Base-by-base conservation (phyloP, 2,329 filamentous ascomycete species). In the Fusarium sp. region DNA sequence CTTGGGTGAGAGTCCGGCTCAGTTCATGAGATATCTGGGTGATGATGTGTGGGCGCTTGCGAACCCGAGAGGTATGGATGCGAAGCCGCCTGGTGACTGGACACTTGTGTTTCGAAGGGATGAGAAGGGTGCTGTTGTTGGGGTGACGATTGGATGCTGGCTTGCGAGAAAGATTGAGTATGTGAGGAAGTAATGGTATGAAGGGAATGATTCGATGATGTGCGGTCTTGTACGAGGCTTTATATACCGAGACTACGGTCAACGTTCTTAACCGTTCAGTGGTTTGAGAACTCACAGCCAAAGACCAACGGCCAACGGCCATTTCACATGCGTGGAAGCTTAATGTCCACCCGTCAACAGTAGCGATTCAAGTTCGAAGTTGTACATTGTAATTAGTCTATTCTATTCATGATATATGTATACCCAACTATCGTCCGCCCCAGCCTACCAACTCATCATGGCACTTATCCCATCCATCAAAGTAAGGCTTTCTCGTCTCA, bases 401-500 rank as follows among this genome's bases (percentile, higher is more conserved):
- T 65, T 46, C 25, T 24, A 22, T 44, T 64, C 52, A 41, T 34
- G 13, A 65, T 8, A 2, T 47, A 12, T 58, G 18, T 27, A 3
- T 30, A n/a, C 27, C 27, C 44, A 44, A 25, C 53, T 48, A 70
- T 47, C 69, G 68, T 43, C 69, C 69, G 24, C 69, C 69, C 69
- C 69, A 71, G 27, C 55, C 44, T 6, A 58, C 53, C 29, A 71
- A 9, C 27, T 71, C 51, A 10, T 49, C 27, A 18, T 71, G 69
- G 20, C 69, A 71, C 44, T 68, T 58, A 27, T 71, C 52, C 69
- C 69, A 71, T 12, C 51, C 55, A 10, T 71, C 65, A 47, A 71
- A 72, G 18, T 71, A 71, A 9, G 69, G 69, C 45, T 43, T 59
- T 22, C 69, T 58, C 22, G 3, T 34, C 43, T 72, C 62, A 29